Percentiles rank a stretch among this genome's conserved stretches.
Conservation (phyloP, 2,329 filamentous ascomycete species). For the Exophiala sideris region DNA sequence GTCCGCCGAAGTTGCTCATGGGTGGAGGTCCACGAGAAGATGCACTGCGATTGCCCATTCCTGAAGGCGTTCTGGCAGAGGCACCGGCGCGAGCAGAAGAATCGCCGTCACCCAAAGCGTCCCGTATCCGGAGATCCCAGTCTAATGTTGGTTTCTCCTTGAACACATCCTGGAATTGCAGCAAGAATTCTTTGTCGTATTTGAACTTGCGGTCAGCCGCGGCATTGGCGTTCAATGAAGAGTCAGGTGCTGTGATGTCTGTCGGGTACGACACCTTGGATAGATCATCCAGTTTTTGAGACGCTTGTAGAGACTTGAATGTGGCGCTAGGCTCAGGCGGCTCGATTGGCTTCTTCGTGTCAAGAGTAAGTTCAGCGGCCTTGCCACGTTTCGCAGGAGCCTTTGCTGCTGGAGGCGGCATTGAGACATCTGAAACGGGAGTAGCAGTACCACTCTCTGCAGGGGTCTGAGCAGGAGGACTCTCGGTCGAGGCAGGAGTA, state of each 20-base stretch:
- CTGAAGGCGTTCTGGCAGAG: slow-evolving; percentile 50
- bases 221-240: slow-evolving; percentile 73
- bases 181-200: slow-evolving; percentile 90
- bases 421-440: slow-evolving; percentile 44
- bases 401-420: slow-evolving; percentile 52
- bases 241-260: slow-evolving; percentile 84
- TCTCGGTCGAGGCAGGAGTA: slow-evolving; percentile 29
- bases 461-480: slow-evolving; percentile 36
- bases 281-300: slow-evolving; percentile 79
- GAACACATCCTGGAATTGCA: slow-evolving; percentile 95
- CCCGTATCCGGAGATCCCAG: slow-evolving; percentile 85
- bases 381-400: slow-evolving; percentile 65
- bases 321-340: slow-evolving; percentile 90
- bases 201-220: slow-evolving; percentile 79
- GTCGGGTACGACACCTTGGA: slow-evolving; percentile 76
- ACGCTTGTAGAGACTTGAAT: slow-evolving; percentile 87
- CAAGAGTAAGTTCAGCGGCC: slow-evolving; percentile 83
- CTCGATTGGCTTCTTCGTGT: slow-evolving; percentile 82
- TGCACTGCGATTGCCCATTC: slow-evolving; percentile 48
- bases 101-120: slow-evolving; percentile 72
- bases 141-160: slow-evolving; percentile 94
- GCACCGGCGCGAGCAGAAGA: slow-evolving; percentile 63
- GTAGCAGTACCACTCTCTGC: slow-evolving; percentile 46
- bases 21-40: slow-evolving; percentile 53
- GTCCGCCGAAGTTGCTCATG: slow-evolving; percentile 44